Percentiles rank a stretch among this genome's conserved stretches.
Conservation (phyloP, 2,329 filamentous ascomycete species). For the Intubia oerlemansii region DNA sequence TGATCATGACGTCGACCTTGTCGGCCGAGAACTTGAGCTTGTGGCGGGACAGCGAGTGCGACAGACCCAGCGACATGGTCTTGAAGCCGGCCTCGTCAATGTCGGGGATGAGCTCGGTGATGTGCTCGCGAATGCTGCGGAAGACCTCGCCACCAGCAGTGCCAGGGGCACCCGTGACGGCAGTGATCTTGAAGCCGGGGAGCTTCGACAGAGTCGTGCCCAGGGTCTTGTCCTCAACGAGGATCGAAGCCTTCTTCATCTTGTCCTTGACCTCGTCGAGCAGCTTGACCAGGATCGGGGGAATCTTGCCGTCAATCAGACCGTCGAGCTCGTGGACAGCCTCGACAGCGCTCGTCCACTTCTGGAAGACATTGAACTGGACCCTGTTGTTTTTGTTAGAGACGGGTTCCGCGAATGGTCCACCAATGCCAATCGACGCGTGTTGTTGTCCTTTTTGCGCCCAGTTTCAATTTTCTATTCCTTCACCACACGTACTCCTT, state of each 20-base stretch:
- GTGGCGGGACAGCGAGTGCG: conserved; percentile 88
- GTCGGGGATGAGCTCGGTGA: conserved; percentile 77
- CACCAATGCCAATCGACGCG: not conserved
- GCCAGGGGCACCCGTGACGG: conserved; percentile 61
- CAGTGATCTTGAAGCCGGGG: conserved; percentile 65
- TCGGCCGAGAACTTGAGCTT: conserved; percentile 98
- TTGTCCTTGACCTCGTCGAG: conserved; percentile 87
- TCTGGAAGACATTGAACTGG: conserved; percentile 91
- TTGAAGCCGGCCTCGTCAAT: conserved; percentile 69
- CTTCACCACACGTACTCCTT: conserved; percentile 67
- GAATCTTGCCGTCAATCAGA: conserved; percentile 85
- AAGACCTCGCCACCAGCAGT: conserved; percentile 72
- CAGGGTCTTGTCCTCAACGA: conserved; percentile 83
- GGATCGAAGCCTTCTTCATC: conserved; percentile 75
- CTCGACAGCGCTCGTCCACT: conserved; percentile 83
- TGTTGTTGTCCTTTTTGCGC: too few relatives aligned
- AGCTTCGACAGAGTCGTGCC: conserved; percentile 84
- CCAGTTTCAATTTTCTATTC: too few relatives aligned
- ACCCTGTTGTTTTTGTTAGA: conserved; percentile 42
- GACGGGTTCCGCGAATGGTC: not conserved
- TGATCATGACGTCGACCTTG: conserved; percentile 99
- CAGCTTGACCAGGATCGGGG: conserved; percentile 60
- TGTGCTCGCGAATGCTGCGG: conserved; percentile 79
- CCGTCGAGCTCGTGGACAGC: conserved; percentile 81
- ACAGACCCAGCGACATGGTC: conserved; percentile 89